Conservation (phyloP, 306 rosid species). For the Vigna reflexopilosa region DNA sequence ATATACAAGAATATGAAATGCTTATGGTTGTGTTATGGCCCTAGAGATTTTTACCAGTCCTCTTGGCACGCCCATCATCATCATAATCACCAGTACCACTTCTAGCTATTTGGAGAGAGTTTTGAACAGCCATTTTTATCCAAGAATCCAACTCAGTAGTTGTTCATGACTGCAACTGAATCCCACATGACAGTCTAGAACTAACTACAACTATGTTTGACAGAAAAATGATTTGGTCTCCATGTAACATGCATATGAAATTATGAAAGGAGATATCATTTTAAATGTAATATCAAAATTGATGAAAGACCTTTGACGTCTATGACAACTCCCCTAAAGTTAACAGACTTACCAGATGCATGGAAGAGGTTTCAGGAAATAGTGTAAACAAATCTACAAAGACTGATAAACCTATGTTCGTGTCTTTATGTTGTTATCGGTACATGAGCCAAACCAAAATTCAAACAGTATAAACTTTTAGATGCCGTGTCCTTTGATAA, state of each 20-base stretch:
- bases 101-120: constrained; percentile 50
- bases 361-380: neutral
- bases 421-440: neutral
- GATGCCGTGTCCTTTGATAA: neutral
- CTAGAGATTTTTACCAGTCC: constrained; percentile 56
- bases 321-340: neutral
- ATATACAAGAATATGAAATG: constrained; percentile 4
- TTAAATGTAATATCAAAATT: neutral
- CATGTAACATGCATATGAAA: constrained; percentile 17
- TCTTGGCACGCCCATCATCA: constrained; percentile 58
- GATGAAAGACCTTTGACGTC: neutral
- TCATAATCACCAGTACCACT: constrained; percentile 34
- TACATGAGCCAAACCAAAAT: neutral
- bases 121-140: constrained; percentile 49
- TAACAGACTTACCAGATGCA: neutral
- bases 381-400: neutral
- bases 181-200: constrained; percentile 3
- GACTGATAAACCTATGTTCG: neutral
- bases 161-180: neutral
- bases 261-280: neutral
- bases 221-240: neutral
- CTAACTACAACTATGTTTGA: neutral
- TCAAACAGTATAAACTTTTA: neutral
- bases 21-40: constrained; percentile 8
- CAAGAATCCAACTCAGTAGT: constrained; percentile 38